Evolutionary conservation across 108 stramenopile genomes (phyloP).

Genomic region (Pseudonitzschia pungens): DNA sequence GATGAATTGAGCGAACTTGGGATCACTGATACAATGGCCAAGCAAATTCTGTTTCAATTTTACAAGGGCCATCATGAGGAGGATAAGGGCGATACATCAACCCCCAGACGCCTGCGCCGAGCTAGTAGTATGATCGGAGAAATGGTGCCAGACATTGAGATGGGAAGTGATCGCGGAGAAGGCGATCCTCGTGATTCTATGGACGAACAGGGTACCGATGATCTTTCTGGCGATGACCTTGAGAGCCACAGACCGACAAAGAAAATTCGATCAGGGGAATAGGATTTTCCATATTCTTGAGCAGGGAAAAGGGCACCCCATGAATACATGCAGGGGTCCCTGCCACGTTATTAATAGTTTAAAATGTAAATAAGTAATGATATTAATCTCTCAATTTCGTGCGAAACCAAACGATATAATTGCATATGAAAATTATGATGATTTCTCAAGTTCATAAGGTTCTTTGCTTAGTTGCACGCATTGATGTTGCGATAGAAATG

Average conservation of each 20-base stretch:
- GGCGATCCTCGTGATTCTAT: constrained; percentile 7
- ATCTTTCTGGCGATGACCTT: constrained; percentile 34
- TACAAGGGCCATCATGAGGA: constrained; percentile 30
- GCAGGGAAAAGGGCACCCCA: neutral
- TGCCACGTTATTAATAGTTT: neutral
- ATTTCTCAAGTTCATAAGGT: no score
- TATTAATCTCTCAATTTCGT: no score
- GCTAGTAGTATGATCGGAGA: constrained; percentile 9
- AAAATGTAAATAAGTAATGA: no score
- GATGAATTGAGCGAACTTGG: constrained; percentile 70
- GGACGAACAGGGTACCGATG: constrained; percentile 21
- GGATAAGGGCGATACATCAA: constrained; percentile 25
- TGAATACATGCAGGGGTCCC: neutral
- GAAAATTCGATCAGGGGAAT: constrained; percentile 24
- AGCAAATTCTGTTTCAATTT: constrained; percentile 33
- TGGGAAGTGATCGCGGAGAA: constrained; percentile 3
- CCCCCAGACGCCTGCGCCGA: constrained; percentile 16
- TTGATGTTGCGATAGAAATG: no score
- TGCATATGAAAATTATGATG: no score
- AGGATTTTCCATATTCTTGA: neutral
- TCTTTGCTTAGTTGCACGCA: no score
- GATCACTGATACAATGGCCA: constrained; percentile 26
- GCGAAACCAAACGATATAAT: no score
- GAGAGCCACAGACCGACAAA: constrained; percentile 22
- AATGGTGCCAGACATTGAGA: constrained; percentile 9